phyloP scores from a whole-genome alignment of 1,139 yeast species.

The Diutina rugosa region DNA sequence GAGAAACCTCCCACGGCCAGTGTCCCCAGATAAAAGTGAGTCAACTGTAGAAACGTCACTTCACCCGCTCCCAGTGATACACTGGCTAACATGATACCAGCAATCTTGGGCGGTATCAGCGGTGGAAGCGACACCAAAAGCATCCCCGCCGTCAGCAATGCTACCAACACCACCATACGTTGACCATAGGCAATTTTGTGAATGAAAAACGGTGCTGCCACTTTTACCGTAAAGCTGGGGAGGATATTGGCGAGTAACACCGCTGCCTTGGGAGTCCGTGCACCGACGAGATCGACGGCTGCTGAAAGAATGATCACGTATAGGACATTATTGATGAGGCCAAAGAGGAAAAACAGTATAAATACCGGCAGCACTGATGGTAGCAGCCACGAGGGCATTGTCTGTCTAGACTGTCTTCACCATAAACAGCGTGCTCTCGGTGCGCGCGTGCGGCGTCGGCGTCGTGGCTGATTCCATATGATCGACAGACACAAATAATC shows the following conservation, averaged over 20 bases:
- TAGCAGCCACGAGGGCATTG: neutral
- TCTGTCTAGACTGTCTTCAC: too few relatives aligned
- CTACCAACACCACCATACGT: constrained; percentile 44
- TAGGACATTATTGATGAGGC: constrained; percentile 74
- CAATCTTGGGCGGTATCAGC: constrained; percentile 24
- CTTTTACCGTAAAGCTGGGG: constrained; percentile 66
- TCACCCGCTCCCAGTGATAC: constrained; percentile 86
- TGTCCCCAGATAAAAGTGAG: constrained; percentile 48
- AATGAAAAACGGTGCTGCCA: constrained; percentile 67
- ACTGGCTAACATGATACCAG: constrained; percentile 77
- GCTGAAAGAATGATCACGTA: constrained; percentile 89
- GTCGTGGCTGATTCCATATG: too few relatives aligned
- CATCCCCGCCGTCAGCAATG: constrained; percentile 67
- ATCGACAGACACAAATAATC: neutral
- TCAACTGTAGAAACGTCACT: constrained; percentile 71
- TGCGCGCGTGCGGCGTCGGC: too few relatives aligned
- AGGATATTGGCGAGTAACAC: constrained; percentile 78
- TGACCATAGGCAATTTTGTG: constrained; percentile 47
- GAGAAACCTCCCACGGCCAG: constrained; percentile 74
- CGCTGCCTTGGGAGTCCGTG: constrained; percentile 69
- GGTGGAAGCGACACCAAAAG: constrained; percentile 39
- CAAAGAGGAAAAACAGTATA: constrained; percentile 66
- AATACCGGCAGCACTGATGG: constrained; percentile 13
- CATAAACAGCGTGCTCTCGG: too few relatives aligned
- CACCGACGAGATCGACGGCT: constrained; percentile 84